A percentile compares a stretch with the other conserved stretches of the same genome.
Conservation (phyloP, 495 filamentous ascomycete species). For the Penicillium odoratum region DNA sequence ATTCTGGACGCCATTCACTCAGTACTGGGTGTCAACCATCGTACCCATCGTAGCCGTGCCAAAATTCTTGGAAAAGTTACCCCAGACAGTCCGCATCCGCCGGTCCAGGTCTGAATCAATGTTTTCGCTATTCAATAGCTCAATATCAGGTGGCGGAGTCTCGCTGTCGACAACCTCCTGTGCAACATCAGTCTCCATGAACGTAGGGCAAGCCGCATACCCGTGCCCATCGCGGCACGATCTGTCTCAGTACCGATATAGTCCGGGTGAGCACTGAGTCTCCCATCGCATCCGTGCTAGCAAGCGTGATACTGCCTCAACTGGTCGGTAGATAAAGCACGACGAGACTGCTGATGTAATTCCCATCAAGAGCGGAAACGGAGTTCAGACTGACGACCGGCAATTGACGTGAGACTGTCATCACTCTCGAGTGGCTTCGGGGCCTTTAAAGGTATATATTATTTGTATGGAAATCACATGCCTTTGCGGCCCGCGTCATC, state of each 20-base stretch:
- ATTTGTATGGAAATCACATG: not conserved
- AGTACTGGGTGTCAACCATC: conserved; percentile 33
- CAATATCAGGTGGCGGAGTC: not conserved
- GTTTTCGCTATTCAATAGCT: not conserved
- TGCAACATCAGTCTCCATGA: not conserved
- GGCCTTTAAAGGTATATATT: not conserved
- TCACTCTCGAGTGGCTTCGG: not conserved
- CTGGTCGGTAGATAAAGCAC: not conserved
- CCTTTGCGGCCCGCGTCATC: not conserved
- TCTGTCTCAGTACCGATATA: not conserved
- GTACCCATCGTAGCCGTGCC: conserved; percentile 31
- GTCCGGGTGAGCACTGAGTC: not conserved
- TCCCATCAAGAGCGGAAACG: not conserved
- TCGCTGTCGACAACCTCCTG: not conserved
- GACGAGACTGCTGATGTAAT: not conserved
- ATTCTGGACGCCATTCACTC: conserved; percentile 29
- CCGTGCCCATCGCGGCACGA: not conserved
- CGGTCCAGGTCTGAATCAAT: not conserved
- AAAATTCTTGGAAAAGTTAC: not conserved
- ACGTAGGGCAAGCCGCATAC: not conserved
- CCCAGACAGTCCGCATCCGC: not conserved
- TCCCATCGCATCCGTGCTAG: not conserved
- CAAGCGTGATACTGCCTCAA: not conserved
- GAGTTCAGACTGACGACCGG: not conserved
- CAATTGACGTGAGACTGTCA: not conserved